Conservation (phyloP, 345 rosid species). For the Viola odorata region DNA sequence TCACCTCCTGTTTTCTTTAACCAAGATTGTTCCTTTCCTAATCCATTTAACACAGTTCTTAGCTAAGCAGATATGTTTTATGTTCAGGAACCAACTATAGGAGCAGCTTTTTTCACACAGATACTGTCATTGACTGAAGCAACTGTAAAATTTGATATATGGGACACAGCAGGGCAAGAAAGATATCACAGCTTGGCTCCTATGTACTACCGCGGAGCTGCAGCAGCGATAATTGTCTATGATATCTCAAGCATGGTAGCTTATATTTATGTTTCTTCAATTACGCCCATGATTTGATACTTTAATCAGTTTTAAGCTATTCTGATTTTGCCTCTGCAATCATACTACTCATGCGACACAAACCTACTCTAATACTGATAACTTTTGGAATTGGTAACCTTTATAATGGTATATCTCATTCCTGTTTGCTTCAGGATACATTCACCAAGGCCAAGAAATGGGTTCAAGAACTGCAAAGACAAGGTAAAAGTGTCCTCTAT, state of each 20-base stretch:
- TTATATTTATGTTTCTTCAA: neutral
- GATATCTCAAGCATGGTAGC: constrained; percentile 40
- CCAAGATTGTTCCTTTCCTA: neutral
- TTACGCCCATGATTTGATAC: neutral
- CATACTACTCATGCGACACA: too few species aligned
- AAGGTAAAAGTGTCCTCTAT: constrained; percentile 20
- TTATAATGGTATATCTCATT: neutral
- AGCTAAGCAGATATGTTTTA: neutral
- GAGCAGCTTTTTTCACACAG: constrained; percentile 51
- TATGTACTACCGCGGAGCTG: constrained; percentile 50
- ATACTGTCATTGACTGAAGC: constrained; percentile 39
- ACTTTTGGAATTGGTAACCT: too few species aligned
- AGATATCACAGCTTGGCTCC: constrained; percentile 50
- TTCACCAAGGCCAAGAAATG: constrained; percentile 38
- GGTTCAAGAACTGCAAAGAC: constrained; percentile 43
- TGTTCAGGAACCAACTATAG: constrained; percentile 43
- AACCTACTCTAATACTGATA: neutral
- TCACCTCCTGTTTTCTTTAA: neutral
- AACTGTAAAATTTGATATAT: constrained; percentile 44
- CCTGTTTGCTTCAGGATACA: constrained; percentile 31
- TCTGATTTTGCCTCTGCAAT: too few species aligned
- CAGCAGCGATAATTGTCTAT: constrained; percentile 40
- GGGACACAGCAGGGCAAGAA: constrained; percentile 54
- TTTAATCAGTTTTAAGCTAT: neutral
- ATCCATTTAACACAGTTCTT: neutral